Evolutionary conservation across 1,284 basidiomycete species (phyloP).

Genomic region (Mycena sp.): DNA sequence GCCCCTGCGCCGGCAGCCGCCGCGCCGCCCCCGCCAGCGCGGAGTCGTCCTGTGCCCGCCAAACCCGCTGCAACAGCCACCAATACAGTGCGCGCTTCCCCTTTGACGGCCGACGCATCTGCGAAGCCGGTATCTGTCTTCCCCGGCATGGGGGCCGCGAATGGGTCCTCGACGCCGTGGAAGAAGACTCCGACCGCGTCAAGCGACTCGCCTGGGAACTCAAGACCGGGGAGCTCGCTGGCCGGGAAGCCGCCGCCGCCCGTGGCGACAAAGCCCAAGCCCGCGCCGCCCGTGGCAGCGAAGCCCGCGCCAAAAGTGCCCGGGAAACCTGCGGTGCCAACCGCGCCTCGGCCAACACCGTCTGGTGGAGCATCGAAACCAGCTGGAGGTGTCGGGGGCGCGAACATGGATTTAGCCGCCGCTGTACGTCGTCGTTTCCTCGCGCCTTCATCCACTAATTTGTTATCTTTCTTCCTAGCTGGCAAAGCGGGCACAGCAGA

Average conservation of each 20-base stretch:
- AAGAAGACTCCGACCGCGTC: constrained; percentile 64
- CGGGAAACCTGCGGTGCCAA: constrained; percentile 70
- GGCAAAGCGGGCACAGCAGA: constrained; percentile 76
- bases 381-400: constrained; percentile 56
- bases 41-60: constrained; percentile 35
- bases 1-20: constrained; percentile 72
- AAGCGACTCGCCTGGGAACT: constrained; percentile 59
- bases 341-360: constrained; percentile 62
- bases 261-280: constrained; percentile 63
- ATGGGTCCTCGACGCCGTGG: constrained; percentile 80
- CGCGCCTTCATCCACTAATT: constrained; percentile 3
- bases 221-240: constrained; percentile 66
- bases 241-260: constrained; percentile 60
- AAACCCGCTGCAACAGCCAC: constrained; percentile 44
- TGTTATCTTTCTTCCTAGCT: constrained; percentile 55
- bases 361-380: constrained; percentile 58
- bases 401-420: constrained; percentile 85
- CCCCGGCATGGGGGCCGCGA: constrained; percentile 72
- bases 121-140: constrained; percentile 82
- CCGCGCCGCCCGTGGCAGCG: constrained; percentile 59
- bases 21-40: constrained; percentile 76
- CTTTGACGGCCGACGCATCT: constrained; percentile 62
- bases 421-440: constrained; percentile 61
- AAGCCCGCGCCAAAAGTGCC: constrained; percentile 62
- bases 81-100: constrained; percentile 51